Evolutionary conservation across 2,329 filamentous ascomycete genomes (phyloP), one percentile per base, ranked within the genome.

Genomic region (Dendryphion nanum): DNA sequence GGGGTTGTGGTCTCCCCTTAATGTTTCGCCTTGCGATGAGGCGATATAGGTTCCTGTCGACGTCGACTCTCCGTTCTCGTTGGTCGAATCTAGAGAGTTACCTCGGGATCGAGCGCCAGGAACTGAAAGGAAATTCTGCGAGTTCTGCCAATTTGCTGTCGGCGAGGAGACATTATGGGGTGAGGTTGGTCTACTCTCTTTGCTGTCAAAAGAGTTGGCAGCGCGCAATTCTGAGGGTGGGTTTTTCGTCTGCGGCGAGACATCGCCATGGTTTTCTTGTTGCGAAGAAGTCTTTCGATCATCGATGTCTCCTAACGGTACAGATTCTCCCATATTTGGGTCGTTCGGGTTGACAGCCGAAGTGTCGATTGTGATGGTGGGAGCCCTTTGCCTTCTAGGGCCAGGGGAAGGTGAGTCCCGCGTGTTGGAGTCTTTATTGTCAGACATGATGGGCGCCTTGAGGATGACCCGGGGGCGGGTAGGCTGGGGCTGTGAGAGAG

Each of bases 111-210:
- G 71, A n/a, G 73, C 64, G 2, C 75, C 76, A 3, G 82, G 82
- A 2, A 86, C 82, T 0, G 80, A 74, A 20, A 86, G 69, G 53
- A 82, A 83, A 37, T 76, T 78, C 15, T 74, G 68, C 4, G 74
- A 65, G n/a, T 78, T 77, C 20, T 70, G 69, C 72, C 69, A 70
- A 49, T 73, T 75, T 15, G 71, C 65, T 8, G 74, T 73, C 2
- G 82, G 81, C 8, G 82, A 83, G 0, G 80, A 84, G 28, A 85
- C 66, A 64, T 85, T 84, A 59, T 85, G 82, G 5, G 81, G 79
- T 28, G 82, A 85, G 2, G 76, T 82, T 8, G 82, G 82, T 50
- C 80, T 70, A 52, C 78, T 81, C 44, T 83, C 81, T 48, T 71
- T 76, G 62, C 72, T 78, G 26, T 86, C 83, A 50, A 85, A 83